Conservation (phyloP, 345 rosid genomes). For the Eucalyptus marginata region DNA sequence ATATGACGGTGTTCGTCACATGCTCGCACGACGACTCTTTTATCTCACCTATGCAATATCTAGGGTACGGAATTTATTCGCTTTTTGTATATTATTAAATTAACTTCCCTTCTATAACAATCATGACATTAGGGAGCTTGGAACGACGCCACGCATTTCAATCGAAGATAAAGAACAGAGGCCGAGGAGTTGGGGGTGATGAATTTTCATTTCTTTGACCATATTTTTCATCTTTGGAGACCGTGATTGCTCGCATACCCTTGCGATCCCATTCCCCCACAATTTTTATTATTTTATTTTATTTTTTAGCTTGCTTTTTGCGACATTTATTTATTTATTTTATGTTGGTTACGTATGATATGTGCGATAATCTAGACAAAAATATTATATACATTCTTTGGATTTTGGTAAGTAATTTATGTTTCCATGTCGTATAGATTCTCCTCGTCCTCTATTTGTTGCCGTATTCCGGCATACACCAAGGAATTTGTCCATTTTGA, state of each 20-base stretch:
- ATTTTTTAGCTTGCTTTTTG: not conserved
- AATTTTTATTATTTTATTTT: not conserved
- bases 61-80: not conserved
- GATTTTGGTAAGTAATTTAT: not conserved
- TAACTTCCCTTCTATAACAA: not conserved
- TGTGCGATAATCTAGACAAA: not conserved
- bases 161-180: constrained; percentile 9
- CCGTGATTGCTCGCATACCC: constrained; percentile 2
- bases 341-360: not conserved
- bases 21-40: not conserved
- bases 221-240: constrained; percentile 7
- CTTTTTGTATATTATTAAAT: not conserved
- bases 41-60: not conserved
- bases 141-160: not conserved
- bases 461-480: not conserved
- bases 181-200: constrained; percentile 29
- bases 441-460: not conserved
- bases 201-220: not conserved
- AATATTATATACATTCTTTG: not conserved
- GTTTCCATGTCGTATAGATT: not conserved
- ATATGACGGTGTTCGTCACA: not conserved
- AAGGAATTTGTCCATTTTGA: not conserved
- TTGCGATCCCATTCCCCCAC: not conserved
- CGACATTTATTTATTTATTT: not conserved
- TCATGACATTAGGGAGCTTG: not conserved